Percentiles rank a stretch among this genome's conserved stretches.
These are phyloP conservation scores for Endothia cerciana DNA, from an alignment of 2,329 filamentous ascomycete genomes.

Conservation along the genomic window DNA sequence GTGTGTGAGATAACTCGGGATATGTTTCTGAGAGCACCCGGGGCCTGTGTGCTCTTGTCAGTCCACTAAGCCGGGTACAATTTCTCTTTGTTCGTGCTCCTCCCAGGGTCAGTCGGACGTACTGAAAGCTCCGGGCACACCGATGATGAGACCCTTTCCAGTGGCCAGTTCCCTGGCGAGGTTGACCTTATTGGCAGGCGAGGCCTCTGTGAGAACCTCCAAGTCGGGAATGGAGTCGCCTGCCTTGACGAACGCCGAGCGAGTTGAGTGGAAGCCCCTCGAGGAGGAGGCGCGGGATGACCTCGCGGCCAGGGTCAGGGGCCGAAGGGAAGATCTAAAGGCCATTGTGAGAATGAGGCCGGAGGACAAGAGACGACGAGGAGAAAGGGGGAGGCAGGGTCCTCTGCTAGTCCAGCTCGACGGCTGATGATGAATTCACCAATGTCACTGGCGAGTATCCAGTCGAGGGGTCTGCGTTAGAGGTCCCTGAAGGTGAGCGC, in stretches of 20 bases:
- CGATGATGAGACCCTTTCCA: slow-evolving; percentile 80
- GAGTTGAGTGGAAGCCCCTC: slow-evolving; percentile 66
- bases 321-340: slow-evolving; percentile 26
- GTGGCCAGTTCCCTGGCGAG: slow-evolving; percentile 74
- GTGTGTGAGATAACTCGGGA: slow-evolving; percentile 86
- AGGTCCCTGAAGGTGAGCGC: neutral
- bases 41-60: slow-evolving; percentile 33
- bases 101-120: neutral
- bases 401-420: neutral
- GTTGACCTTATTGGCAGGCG: slow-evolving; percentile 91
- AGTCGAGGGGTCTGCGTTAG: neutral
- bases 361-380: neutral
- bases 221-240: slow-evolving; percentile 81
- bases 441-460: neutral
- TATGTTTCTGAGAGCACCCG: slow-evolving; percentile 65
- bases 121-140: slow-evolving; percentile 79
- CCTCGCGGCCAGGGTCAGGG: slow-evolving; percentile 22
- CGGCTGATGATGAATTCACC: neutral
- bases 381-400: too few relatives aligned
- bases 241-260: slow-evolving; percentile 68
- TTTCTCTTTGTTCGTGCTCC: too few relatives aligned
- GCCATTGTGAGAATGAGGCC: slow-evolving; percentile 17
- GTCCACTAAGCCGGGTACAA: too few relatives aligned
- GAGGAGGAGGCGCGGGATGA: slow-evolving; percentile 23
- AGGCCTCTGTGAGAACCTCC: slow-evolving; percentile 78